Conservation (phyloP, 208 protist species). For the Giardia muris region DNA sequence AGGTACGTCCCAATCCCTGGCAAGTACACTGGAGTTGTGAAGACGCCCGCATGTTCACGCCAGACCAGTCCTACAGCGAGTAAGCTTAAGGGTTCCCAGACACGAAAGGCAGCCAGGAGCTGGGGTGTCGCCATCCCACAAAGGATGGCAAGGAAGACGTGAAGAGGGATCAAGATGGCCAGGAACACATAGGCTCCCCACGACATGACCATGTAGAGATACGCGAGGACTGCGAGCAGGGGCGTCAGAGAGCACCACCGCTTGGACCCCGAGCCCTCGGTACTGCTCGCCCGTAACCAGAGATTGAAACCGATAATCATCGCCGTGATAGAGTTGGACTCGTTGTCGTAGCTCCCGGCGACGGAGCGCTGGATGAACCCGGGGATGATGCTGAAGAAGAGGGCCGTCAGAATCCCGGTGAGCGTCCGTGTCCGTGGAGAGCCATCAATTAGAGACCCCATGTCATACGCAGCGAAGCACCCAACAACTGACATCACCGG, state of each 20-base stretch:
- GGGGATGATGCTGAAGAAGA: constrained; percentile 62
- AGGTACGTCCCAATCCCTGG: constrained; percentile 62
- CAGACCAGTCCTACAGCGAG: constrained; percentile 65
- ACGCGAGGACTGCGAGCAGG: constrained; percentile 52
- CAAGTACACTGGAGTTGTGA: constrained; percentile 76
- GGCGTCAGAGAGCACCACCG: constrained; percentile 51
- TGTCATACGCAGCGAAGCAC: constrained; percentile 60
- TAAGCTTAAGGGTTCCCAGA: constrained; percentile 74
- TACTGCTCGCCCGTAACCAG: constrained; percentile 52
- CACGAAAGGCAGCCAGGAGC: constrained; percentile 71
- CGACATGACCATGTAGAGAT: constrained; percentile 66
- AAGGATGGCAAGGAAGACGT: constrained; percentile 65
- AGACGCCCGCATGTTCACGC: constrained; percentile 73
- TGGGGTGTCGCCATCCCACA: constrained; percentile 58
- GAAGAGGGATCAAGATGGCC: constrained; percentile 79
- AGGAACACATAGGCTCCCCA: constrained; percentile 95
- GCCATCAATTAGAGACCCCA: constrained; percentile 60
- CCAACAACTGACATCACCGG: constrained; percentile 70
- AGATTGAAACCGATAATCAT: constrained; percentile 59
- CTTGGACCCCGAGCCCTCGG: too few relatives aligned
- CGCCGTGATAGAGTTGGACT: constrained; percentile 82
- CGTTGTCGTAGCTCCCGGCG: constrained; percentile 92
- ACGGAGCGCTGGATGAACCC: constrained; percentile 87
- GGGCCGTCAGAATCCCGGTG: constrained; percentile 58
- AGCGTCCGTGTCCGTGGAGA: not conserved